phyloP scores from a whole-genome alignment of 305 asterid genomes.

The Rubia peregrina region DNA sequence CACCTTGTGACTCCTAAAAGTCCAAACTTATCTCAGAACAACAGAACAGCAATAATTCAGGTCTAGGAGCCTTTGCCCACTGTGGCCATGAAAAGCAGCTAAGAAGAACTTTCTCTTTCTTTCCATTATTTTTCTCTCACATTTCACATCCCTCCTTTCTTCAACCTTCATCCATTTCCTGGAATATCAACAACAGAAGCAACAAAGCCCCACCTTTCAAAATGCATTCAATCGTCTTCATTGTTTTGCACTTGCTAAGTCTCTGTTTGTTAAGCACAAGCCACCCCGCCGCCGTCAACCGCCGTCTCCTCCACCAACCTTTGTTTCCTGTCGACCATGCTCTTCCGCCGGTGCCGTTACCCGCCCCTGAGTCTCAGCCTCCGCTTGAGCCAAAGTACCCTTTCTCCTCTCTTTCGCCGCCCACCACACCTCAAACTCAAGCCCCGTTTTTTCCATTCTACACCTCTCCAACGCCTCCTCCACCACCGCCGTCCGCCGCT shows the following conservation, averaged over 20 bases:
- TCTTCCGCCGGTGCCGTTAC: slow-evolving; percentile 24
- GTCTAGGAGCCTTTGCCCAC: slow-evolving; percentile 12
- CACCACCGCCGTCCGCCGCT: slow-evolving; percentile 16
- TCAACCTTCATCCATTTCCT: neutral
- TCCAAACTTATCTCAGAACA: slow-evolving; percentile 1
- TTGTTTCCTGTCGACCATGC: slow-evolving; percentile 13
- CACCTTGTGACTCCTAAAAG: neutral
- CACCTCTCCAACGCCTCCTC: slow-evolving; percentile 25
- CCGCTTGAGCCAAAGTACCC: slow-evolving; percentile 29
- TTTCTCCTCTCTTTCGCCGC: slow-evolving; percentile 26
- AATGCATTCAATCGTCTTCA: neutral
- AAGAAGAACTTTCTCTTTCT: neutral
- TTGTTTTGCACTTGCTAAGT: neutral
- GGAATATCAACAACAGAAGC: neutral
- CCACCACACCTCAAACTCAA: slow-evolving; percentile 14
- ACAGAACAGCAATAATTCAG: neutral
- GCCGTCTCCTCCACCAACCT: slow-evolving; percentile 20
- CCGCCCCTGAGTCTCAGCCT: slow-evolving; percentile 16
- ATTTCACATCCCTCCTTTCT: neutral
- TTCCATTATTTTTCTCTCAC: neutral
- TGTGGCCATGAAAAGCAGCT: slow-evolving; percentile 11
- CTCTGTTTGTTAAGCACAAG: neutral
- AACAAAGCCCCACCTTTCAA: neutral
- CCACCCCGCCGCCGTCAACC: slow-evolving; percentile 13
- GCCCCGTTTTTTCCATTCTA: slow-evolving; percentile 28